Conservation (phyloP, 164 flowering plant genomes). For the Umbilicus rupestris region DNA sequence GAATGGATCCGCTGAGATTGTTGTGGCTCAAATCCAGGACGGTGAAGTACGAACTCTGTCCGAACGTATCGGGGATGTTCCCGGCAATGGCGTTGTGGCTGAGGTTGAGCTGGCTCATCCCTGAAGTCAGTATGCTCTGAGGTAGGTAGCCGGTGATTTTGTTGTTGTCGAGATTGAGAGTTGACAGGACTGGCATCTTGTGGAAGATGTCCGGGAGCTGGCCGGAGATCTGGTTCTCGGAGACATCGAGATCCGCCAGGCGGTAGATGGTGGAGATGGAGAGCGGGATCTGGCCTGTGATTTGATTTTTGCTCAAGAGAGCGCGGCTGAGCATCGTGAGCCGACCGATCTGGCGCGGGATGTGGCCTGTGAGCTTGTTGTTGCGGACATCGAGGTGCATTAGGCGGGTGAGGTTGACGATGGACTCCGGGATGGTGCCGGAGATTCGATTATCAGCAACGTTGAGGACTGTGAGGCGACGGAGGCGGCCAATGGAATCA, state of each 20-base stretch:
- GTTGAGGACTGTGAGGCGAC: conserved; percentile 32
- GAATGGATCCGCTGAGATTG: conserved; percentile 47
- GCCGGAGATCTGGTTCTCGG: conserved; percentile 37
- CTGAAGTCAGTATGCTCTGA: conserved; percentile 33
- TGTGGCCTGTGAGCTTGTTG: conserved; percentile 33
- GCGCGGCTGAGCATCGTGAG: conserved; percentile 47
- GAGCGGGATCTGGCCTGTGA: conserved; percentile 41
- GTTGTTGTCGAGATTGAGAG: conserved; percentile 30
- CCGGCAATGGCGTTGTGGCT: conserved; percentile 63
- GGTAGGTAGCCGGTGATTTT: conserved; percentile 51
- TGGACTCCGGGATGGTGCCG: conserved; percentile 36
- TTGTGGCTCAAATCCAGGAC: conserved; percentile 65
- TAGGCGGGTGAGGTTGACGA: conserved; percentile 21
- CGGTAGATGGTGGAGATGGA: conserved; percentile 33
- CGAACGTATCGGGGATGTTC: conserved; percentile 60
- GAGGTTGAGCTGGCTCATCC: conserved; percentile 48
- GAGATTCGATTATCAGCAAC: conserved; percentile 42
- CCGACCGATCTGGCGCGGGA: conserved; percentile 36
- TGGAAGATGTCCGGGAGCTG: conserved; percentile 39
- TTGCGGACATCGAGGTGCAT: conserved; percentile 43
- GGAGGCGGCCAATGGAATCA: conserved; percentile 29
- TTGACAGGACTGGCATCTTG: conserved; percentile 40
- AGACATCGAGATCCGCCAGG: conserved; percentile 47
- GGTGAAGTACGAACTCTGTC: conserved; percentile 58
- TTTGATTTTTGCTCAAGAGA: conserved; percentile 30